Evolutionary conservation across 179 eudicot genomes (phyloP), one percentile per base, ranked within the genome.

Genomic region (Sideroxylon spinosum): DNA sequence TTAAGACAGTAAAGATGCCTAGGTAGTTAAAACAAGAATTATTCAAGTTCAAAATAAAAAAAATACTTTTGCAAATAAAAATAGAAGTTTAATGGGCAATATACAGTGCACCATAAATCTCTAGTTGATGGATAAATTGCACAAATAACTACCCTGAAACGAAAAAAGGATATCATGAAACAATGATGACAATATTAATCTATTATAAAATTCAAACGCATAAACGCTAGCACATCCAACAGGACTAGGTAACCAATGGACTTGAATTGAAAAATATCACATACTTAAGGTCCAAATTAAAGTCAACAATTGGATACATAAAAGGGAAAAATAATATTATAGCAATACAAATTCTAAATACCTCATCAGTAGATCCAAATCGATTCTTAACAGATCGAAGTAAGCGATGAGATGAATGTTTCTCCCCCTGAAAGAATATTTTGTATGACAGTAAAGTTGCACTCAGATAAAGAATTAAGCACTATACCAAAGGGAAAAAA

Each of bases 281-380:
- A 37, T 20, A 37, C 17, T 1, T 75, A 48, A 50, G 70, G 48
- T 23, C 13, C 57, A 53, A 29, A 71, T 63, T 6, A 74, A 71
- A n/a, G 66, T 25, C 7, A 25, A 56, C 20, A 63, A 9, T 59
- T 53, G 6, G 67, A 78, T 57, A 16, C 22, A 7, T 17, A 77
- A 77, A 72, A 32, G 71, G 25, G 76, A 67, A 68, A 16, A 4
- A n/a, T 52, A 55, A 26, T 74, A 64, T 52, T 69, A n/a, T 63
- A 11, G 64, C 17, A 37, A 37, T 37, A 37, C 5, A 37, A 37
- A 37, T 53, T 73, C 22, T 59, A 6, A 65, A 64, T 85, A 94
- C 99, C 99, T 96, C 99, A 82, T 96, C 99, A 60, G 99, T 92
- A 84, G 99, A 86, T 63, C 99, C 98, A 92, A 90, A 96, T 22